These are phyloP conservation scores for Aspergillus pseudonomiae DNA, from an alignment of 2,329 filamentous ascomycete genomes.

Conservation along the genomic window DNA sequence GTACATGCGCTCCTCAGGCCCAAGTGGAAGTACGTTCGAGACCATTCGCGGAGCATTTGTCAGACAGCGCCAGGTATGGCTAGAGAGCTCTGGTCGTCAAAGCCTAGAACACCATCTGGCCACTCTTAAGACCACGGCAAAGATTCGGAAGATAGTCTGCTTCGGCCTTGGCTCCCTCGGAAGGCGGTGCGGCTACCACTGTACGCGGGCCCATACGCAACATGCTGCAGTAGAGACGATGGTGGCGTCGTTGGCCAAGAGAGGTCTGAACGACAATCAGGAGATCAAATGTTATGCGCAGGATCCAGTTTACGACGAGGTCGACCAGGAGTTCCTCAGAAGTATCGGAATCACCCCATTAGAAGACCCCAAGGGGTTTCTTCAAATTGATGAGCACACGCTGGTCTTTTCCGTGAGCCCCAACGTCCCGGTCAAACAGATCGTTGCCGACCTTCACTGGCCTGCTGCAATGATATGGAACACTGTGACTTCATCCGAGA, in stretches of 20 bases:
- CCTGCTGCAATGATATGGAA: constrained; percentile 38
- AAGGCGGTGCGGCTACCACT: neutral
- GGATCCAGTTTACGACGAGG: constrained; percentile 30
- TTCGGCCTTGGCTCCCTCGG: constrained; percentile 27
- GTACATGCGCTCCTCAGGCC: constrained; percentile 14
- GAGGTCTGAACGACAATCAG: constrained; percentile 3
- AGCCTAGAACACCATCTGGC: constrained; percentile 18
- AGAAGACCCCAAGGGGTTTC: constrained; percentile 39
- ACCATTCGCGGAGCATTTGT: constrained; percentile 16
- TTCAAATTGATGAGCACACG: constrained; percentile 41
- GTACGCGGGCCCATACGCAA: constrained; percentile 22
- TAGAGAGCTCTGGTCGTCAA: constrained; percentile 21
- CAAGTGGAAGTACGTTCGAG: constrained; percentile 3
- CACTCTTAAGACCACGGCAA: neutral
- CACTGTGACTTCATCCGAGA: constrained; percentile 14
- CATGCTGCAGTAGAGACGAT: constrained; percentile 30
- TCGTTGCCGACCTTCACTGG: constrained; percentile 43
- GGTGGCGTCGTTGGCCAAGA: constrained; percentile 16
- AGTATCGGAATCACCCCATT: constrained; percentile 25
- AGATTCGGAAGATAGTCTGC: constrained; percentile 29
- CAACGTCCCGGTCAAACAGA: constrained; percentile 40
- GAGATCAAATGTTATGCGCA: constrained; percentile 29
- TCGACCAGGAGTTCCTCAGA: constrained; percentile 22
- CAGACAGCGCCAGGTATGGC: constrained; percentile 21
- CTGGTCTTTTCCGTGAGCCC: constrained; percentile 40